Percentiles rank a stretch among this genome's conserved stretches.
Conservation (phyloP, 2,329 filamentous ascomycete species). For the Xylaria arbuscula region DNA sequence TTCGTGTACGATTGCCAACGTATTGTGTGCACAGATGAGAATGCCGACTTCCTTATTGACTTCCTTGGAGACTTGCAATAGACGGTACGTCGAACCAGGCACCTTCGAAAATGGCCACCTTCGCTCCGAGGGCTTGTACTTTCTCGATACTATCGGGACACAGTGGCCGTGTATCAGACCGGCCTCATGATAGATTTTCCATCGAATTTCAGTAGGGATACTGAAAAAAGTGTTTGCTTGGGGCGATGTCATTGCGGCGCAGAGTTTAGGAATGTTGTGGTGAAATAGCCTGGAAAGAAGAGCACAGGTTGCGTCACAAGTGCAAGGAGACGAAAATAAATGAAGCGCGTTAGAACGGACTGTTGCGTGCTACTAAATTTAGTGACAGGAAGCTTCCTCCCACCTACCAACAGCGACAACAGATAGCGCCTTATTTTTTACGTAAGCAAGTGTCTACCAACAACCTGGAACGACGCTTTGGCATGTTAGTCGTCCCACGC, state of each 20-base stretch:
- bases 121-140: background rate
- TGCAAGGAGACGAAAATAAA: background rate
- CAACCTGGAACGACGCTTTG: background rate
- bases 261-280: background rate
- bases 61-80: background rate
- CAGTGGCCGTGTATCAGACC: background rate
- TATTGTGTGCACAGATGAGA: background rate
- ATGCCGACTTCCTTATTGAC: background rate
- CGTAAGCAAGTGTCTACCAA: background rate
- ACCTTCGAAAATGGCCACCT: background rate
- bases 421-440: background rate
- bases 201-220: background rate
- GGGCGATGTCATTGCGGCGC: background rate
- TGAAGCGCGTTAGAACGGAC: background rate
- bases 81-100: background rate
- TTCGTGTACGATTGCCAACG: background rate
- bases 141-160: background rate
- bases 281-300: background rate
- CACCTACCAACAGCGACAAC: background rate
- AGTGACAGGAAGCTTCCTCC: no score
- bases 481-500: background rate
- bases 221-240: background rate
- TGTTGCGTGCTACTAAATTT: background rate
- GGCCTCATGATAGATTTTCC: background rate
- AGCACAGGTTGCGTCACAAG: background rate